These are phyloP conservation scores for Gossypium thurberi DNA, from an alignment of 345 rosid species.

Conservation along the genomic window DNA sequence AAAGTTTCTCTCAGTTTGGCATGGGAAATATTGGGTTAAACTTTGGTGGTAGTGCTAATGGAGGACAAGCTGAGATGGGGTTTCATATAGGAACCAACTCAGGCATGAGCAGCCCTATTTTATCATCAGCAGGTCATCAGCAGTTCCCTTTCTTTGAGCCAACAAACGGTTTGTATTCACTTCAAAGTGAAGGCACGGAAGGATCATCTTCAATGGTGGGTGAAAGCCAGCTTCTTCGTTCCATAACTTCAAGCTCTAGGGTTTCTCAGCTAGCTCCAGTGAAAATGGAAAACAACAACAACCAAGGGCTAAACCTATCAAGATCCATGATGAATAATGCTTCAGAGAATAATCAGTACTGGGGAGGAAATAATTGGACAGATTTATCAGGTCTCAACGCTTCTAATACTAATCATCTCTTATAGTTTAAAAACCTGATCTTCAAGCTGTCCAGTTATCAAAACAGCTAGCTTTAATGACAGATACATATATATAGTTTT, in stretches of 20 bases:
- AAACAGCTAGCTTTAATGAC: slow-evolving; percentile 8
- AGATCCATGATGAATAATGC: slow-evolving; percentile 25
- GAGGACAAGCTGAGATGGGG: slow-evolving; percentile 35
- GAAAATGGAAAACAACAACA: slow-evolving; percentile 45
- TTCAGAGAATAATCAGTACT: slow-evolving; percentile 39
- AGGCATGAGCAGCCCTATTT: slow-evolving; percentile 20
- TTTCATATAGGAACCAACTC: slow-evolving; percentile 37
- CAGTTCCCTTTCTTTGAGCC: slow-evolving; percentile 52
- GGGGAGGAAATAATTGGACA: slow-evolving; percentile 41
- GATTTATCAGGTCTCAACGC: slow-evolving; percentile 41
- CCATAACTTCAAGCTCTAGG: slow-evolving; percentile 41
- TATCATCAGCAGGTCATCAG: slow-evolving; percentile 25
- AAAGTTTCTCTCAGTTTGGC: slow-evolving; percentile 32
- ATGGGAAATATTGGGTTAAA: slow-evolving; percentile 49
- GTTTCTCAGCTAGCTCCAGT: slow-evolving; percentile 46
- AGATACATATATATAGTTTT: not conserved
- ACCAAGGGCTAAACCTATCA: slow-evolving; percentile 32
- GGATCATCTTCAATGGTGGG: slow-evolving; percentile 32
- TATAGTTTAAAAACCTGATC: not conserved
- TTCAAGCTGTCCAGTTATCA: too few species aligned
- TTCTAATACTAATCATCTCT: slow-evolving; percentile 28
- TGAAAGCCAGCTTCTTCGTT: slow-evolving; percentile 18
- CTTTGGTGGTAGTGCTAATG: slow-evolving; percentile 30
- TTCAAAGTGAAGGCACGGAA: slow-evolving; percentile 37
- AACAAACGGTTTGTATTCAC: slow-evolving; percentile 28